Conservation (phyloP, 78 protist species). For the Dictyostelium citrinum region DNA sequence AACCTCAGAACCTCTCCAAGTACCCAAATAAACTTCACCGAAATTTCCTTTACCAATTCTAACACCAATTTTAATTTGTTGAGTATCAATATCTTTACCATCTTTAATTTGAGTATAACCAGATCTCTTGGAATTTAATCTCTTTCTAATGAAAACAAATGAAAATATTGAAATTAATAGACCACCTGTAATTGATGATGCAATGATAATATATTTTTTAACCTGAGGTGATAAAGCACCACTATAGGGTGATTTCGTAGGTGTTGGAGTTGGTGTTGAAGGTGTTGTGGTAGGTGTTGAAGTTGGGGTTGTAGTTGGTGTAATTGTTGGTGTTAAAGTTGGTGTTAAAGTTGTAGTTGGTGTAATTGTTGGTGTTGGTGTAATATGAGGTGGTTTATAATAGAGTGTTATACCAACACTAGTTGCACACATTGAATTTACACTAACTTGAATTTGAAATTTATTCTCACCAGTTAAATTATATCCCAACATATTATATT, state of each 20-base stretch:
- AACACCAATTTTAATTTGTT: conserved; percentile 50
- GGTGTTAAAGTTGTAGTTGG: not conserved
- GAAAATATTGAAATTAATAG: not conserved
- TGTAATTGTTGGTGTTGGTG: not conserved
- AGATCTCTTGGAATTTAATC: not conserved
- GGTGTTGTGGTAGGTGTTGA: not conserved
- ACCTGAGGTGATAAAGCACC: not conserved
- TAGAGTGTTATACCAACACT: not conserved
- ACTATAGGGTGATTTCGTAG: not conserved
- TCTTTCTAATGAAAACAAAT: not conserved
- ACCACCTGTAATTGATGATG: conserved; percentile 44
- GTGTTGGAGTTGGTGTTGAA: not conserved
- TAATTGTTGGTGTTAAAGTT: not conserved
- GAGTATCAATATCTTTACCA: conserved; percentile 47
- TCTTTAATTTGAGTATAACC: conserved; percentile 6
- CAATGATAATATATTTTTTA: conserved; percentile 20
- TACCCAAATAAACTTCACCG: conserved; percentile 76
- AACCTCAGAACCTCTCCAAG: conserved; percentile 69
- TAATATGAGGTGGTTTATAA: not conserved
- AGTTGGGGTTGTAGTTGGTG: not conserved
- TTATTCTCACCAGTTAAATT: not conserved
- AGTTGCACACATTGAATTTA: not conserved
- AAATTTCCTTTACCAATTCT: conserved; percentile 81
- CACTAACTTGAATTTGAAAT: not conserved
- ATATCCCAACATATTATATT: not conserved